Conservation (phyloP, 441 rosid genomes). For the Gossypium aridum region DNA sequence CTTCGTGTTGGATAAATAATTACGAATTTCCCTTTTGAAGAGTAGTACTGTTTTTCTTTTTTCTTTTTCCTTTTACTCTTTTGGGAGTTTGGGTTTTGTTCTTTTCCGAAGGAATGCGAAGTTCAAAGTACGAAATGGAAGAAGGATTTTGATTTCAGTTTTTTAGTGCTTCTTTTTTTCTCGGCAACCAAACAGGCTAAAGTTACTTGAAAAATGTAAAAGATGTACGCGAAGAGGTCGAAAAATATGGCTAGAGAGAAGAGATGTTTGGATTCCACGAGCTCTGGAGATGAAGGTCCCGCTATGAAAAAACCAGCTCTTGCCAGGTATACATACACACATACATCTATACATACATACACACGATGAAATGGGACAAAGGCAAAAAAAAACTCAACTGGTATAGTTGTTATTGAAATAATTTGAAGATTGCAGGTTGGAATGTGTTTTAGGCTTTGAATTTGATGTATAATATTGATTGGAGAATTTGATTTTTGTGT, state of each 20-base stretch:
- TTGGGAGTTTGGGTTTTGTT: background rate
- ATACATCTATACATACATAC: background rate
- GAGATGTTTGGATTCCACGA: slow-evolving; percentile 56
- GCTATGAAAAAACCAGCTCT: slow-evolving; percentile 90
- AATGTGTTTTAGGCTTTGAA: no score
- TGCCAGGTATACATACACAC: slow-evolving; percentile 40
- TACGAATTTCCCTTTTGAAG: background rate
- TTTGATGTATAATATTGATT: background rate
- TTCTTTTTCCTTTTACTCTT: background rate
- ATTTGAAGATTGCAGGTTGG: no score
- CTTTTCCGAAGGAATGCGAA: slow-evolving; percentile 3
- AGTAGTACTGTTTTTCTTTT: background rate
- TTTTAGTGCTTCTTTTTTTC: background rate
- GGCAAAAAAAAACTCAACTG: no score
- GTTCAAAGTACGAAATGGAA: background rate
- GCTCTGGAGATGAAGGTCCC: slow-evolving; percentile 51
- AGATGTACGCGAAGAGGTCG: slow-evolving; percentile 71
- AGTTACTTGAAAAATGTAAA: slow-evolving; percentile 38
- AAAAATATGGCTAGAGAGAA: slow-evolving; percentile 61
- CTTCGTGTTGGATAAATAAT: background rate
- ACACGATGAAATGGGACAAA: no score
- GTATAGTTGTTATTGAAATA: no score
- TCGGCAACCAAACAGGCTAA: slow-evolving; percentile 11
- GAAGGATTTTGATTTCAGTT: background rate
- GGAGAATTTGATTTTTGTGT: background rate